Evolutionary conservation across 371 early-diverging fungal genomes (phyloP), one percentile per base, ranked within the genome.

Genomic region (Syncephalastrum monosporum): DNA sequence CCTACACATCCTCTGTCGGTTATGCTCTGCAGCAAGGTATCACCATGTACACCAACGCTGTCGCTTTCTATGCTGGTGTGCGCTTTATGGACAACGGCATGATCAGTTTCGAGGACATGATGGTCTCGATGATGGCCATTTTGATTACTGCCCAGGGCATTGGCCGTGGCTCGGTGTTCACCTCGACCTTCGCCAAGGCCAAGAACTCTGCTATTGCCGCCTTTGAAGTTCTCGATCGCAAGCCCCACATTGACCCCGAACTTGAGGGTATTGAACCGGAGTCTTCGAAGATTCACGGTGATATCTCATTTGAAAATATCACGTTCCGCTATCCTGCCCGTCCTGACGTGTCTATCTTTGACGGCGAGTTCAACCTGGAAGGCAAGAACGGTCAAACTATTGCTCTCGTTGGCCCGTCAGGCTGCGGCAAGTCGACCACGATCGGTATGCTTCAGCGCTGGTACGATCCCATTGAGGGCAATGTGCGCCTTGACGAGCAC

Each of bases 351-450:
- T 69, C 75, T 46, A 84, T 98, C 43, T 89, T 96, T 56, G 81
- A 83, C 16, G 88, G 91, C 27, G 70, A 72, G 43, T 68, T 97
- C 59, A 81, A 85, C 56, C 68, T 96, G 24, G 69, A 81, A 42
- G 88, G 92, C 42, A 68, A 78, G 54, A 78, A 85, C 4, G 91
- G 92, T 38, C 82, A 93, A 68, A 89, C 84, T 3, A 87, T 92
- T n/a, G 96, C 94, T 4, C 68, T 95, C 14, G 94, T 94, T 2
- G 96, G 96, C 5, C 84, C 90, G 4, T 85, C 85, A 6, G 95
- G 95, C 13, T 91, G 92, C 59, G 95, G 97, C 43, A 95, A 95
- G 69, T 83, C 84, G 14, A 94, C 97, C 0, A 83, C 86, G 10
- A 83, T 94, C 63, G 87, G 86, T 59, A 82, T 95, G 65, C 64